Conservation (phyloP, 2,329 filamentous ascomycete genomes). For the Paecilomyces sp. region DNA sequence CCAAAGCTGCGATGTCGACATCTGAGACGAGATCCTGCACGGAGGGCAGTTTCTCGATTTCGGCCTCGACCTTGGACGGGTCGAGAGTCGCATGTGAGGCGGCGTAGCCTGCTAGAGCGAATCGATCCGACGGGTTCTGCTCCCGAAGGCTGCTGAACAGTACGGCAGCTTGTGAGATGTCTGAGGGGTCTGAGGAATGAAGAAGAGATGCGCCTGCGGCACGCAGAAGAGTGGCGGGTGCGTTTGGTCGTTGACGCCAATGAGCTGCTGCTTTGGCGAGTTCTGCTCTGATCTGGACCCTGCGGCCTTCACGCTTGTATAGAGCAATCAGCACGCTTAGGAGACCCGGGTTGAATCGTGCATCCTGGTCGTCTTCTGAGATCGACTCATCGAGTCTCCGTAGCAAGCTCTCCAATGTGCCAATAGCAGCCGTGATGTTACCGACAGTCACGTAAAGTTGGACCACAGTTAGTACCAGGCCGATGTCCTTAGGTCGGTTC, state of each 20-base stretch:
- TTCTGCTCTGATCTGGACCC: constrained; percentile 47
- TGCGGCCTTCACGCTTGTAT: constrained; percentile 69
- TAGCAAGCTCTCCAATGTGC: constrained; percentile 70
- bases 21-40: constrained; percentile 35
- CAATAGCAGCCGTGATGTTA: constrained; percentile 66
- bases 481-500: constrained; percentile 70
- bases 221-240: constrained; percentile 61
- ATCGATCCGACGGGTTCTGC: constrained; percentile 56
- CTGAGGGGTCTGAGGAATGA: constrained; percentile 61
- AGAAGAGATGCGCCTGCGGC: constrained; percentile 80
- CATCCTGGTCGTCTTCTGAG: constrained; percentile 53
- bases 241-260: constrained; percentile 62
- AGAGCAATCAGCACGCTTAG: constrained; percentile 73
- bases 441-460: constrained; percentile 71
- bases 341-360: constrained; percentile 76
- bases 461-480: constrained; percentile 69
- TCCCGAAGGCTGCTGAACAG: constrained; percentile 68
- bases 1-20: constrained; percentile 38
- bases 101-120: constrained; percentile 74
- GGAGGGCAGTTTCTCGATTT: constrained; percentile 31
- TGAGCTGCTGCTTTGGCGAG: constrained; percentile 25
- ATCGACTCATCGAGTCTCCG: constrained; percentile 59
- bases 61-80: constrained; percentile 26
- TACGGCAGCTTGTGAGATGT: constrained; percentile 64
- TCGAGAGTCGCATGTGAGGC: constrained; percentile 63